Evolutionary conservation across 2,329 filamentous ascomycete species (phyloP).

Genomic region (Fusarium sp.): DNA sequence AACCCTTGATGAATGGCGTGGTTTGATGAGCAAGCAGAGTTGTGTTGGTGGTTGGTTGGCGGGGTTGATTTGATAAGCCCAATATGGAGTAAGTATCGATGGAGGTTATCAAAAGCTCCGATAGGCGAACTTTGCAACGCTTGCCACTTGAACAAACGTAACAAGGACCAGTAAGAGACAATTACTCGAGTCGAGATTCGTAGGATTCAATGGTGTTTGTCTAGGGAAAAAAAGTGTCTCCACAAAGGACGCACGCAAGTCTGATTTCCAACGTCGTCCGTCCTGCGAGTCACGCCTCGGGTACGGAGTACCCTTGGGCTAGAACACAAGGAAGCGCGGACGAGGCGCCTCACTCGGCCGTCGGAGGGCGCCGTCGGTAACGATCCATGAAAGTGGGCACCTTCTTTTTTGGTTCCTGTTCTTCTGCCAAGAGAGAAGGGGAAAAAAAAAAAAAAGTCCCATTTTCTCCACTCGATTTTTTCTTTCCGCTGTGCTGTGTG

Average conservation of each 20-base stretch:
- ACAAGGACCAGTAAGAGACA: not conserved
- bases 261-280: not conserved
- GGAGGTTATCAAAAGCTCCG: not conserved
- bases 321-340: slow-evolving; percentile 11
- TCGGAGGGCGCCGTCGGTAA: slow-evolving; percentile 39
- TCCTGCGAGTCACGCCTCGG: not conserved
- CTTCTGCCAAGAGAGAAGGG: not conserved
- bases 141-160: not conserved
- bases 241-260: not conserved
- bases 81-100: not conserved
- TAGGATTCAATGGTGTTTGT: not conserved
- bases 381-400: slow-evolving; percentile 9
- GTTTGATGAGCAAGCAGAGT: not conserved
- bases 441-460: not conserved
- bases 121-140: not conserved
- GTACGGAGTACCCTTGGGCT: slow-evolving; percentile 8
- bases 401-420: not conserved
- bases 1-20: slow-evolving; percentile 5
- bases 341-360: slow-evolving; percentile 18
- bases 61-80: slow-evolving; percentile 12
- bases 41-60: slow-evolving; percentile 5
- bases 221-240: not conserved
- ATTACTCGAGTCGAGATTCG: not conserved
- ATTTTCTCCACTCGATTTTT: not conserved
- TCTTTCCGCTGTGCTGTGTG: not conserved